Evolutionary conservation across 2,329 filamentous ascomycete genomes (phyloP).

Genomic region (Lachnellula willkommii): DNA sequence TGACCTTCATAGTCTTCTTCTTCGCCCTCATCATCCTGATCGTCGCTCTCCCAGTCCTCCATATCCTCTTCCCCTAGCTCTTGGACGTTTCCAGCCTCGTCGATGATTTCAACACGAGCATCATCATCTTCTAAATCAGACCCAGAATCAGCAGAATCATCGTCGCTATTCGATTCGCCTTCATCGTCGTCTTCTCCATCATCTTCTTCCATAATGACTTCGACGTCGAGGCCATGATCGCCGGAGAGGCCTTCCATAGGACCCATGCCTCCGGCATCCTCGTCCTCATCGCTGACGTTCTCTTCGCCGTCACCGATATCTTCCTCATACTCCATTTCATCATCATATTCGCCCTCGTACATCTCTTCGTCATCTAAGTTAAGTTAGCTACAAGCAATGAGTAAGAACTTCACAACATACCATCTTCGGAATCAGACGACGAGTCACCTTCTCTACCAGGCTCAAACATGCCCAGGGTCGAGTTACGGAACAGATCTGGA

Average conservation of each 20-base stretch:
- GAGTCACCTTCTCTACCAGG: conserved; percentile 75
- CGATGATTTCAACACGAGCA: conserved; percentile 51
- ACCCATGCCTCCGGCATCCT: conserved; percentile 77
- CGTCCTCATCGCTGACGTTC: conserved; percentile 82
- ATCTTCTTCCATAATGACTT: conserved; percentile 77
- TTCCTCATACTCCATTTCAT: conserved; percentile 91
- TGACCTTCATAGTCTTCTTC: conserved; percentile 49
- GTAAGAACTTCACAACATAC: conserved; percentile 30
- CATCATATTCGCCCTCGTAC: conserved; percentile 83
- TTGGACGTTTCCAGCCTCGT: conserved; percentile 54
- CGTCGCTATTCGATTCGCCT: conserved; percentile 56
- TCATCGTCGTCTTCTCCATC: conserved; percentile 54
- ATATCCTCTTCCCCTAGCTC: conserved; percentile 49
- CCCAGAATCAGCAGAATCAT: conserved; percentile 51
- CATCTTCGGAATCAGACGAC: conserved; percentile 62
- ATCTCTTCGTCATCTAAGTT: conserved; percentile 71
- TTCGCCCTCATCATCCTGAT: conserved; percentile 49
- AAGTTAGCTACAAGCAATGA: not conserved
- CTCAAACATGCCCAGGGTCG: conserved; percentile 90
- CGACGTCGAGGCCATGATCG: conserved; percentile 54
- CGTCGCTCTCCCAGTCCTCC: conserved; percentile 58
- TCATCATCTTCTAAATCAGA: conserved; percentile 49
- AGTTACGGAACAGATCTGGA: conserved; percentile 94
- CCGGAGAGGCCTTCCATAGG: conserved; percentile 71
- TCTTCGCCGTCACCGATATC: conserved; percentile 76